phyloP scores from a whole-genome alignment of 768 basidiomycete genomes.

The Agaricus bisporus region DNA sequence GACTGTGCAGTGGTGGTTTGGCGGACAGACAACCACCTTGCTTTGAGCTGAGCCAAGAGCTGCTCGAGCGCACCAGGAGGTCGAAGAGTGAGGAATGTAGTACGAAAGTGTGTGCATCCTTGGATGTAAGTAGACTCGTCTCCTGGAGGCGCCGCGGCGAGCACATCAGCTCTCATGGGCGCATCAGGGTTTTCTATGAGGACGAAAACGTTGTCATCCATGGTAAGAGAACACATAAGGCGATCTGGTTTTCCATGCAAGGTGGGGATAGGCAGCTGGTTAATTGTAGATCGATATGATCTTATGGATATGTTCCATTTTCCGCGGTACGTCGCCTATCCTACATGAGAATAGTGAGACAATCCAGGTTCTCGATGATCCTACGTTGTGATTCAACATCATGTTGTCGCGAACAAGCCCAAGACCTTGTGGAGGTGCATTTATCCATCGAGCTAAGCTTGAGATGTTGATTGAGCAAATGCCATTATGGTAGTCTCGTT shows the following conservation, averaged over 20 bases:
- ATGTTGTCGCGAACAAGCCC: slow-evolving; percentile 68
- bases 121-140: slow-evolving; percentile 38
- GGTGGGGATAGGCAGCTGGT: slow-evolving; percentile 37
- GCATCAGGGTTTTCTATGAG: slow-evolving; percentile 71
- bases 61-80: slow-evolving; percentile 76
- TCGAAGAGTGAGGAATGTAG: slow-evolving; percentile 68
- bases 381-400: slow-evolving; percentile 59
- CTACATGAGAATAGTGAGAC: slow-evolving; percentile 12
- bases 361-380: slow-evolving; percentile 14
- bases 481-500: not conserved
- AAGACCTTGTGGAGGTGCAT: slow-evolving; percentile 70
- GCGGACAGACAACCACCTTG: slow-evolving; percentile 69
- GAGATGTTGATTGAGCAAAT: slow-evolving; percentile 6
- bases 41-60: slow-evolving; percentile 64
- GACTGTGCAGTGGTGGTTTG: slow-evolving; percentile 26
- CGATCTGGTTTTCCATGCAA: slow-evolving; percentile 51
- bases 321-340: slow-evolving; percentile 52
- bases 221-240: slow-evolving; percentile 69
- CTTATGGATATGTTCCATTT: slow-evolving; percentile 67
- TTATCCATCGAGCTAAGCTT: slow-evolving; percentile 77
- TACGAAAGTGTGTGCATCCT: slow-evolving; percentile 61
- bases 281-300: slow-evolving; percentile 70
- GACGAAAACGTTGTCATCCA: slow-evolving; percentile 79
- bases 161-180: slow-evolving; percentile 59
- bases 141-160: slow-evolving; percentile 36